A percentile compares a stretch with the other conserved stretches of the same genome.
Evolutionary conservation across 768 basidiomycete genomes (phyloP).

Genomic region (Leccinum sublutescens): DNA sequence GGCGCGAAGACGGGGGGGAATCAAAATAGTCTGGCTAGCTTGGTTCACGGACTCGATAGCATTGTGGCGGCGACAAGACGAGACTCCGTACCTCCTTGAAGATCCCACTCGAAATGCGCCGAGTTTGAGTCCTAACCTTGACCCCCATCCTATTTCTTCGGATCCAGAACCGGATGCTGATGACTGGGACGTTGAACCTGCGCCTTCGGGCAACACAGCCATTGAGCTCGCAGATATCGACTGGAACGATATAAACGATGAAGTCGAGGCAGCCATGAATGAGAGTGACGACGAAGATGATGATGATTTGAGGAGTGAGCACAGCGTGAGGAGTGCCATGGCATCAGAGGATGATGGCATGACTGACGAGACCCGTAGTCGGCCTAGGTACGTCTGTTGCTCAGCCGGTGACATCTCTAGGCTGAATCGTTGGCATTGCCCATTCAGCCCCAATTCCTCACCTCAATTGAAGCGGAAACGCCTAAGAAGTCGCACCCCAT

Average conservation of each 20-base stretch:
- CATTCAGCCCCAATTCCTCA: constrained; percentile 39
- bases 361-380: constrained; percentile 51
- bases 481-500: constrained; percentile 68
- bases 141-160: constrained; percentile 55
- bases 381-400: constrained; percentile 36
- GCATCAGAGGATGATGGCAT: constrained; percentile 48
- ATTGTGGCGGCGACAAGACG: constrained; percentile 83
- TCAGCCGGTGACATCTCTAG: constrained; percentile 21
- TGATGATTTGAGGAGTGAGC: constrained; percentile 36
- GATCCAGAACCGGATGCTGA: constrained; percentile 67
- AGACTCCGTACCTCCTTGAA: constrained; percentile 72
- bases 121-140: constrained; percentile 44
- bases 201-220: constrained; percentile 30
- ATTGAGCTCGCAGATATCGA: constrained; percentile 64
- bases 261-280: constrained; percentile 84
- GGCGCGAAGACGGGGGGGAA: constrained; percentile 71
- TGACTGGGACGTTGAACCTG: constrained; percentile 58
- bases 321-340: constrained; percentile 42
- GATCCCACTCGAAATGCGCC: constrained; percentile 44
- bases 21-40: constrained; percentile 81
- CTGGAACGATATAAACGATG: constrained; percentile 83
- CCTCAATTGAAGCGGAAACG: constrained; percentile 63
- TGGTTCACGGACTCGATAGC: constrained; percentile 92
- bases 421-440: constrained; percentile 8
- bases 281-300: constrained; percentile 64